Evolutionary conservation across 495 filamentous ascomycete genomes (phyloP).

Genomic region (Penicillium silybi): DNA sequence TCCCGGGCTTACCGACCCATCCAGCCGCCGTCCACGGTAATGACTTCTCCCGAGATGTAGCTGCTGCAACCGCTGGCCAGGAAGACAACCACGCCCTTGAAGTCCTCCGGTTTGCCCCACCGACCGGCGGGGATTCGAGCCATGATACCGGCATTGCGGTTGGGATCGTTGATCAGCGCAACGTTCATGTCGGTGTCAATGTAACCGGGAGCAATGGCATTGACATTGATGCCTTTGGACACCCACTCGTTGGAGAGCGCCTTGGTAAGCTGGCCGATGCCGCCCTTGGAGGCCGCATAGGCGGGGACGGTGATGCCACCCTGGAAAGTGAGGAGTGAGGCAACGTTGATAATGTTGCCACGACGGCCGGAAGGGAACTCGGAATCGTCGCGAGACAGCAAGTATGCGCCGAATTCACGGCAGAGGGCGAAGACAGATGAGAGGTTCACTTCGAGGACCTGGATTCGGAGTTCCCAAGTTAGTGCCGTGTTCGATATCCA

Average conservation of each 20-base stretch:
- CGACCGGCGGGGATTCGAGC: constrained; percentile 79
- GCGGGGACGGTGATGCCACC: constrained; percentile 88
- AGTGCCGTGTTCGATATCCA: not conserved
- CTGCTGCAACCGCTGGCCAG: constrained; percentile 69
- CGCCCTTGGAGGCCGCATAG: constrained; percentile 87
- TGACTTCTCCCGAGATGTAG: constrained; percentile 77
- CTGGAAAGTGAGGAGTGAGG: constrained; percentile 81
- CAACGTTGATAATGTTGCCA: constrained; percentile 84
- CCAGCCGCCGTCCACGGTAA: constrained; percentile 91
- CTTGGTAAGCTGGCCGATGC: constrained; percentile 83
- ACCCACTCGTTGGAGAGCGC: constrained; percentile 86
- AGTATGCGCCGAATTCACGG: constrained; percentile 81
- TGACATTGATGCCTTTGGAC: constrained; percentile 70
- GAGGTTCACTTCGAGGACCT: constrained; percentile 83
- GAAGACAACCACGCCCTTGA: constrained; percentile 79
- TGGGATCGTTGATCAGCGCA: constrained; percentile 69
- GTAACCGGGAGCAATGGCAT: constrained; percentile 77
- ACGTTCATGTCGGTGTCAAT: constrained; percentile 91
- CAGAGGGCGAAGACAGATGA: constrained; percentile 77
- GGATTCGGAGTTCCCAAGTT: not conserved
- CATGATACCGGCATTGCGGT: constrained; percentile 67
- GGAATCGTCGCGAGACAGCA: constrained; percentile 58
- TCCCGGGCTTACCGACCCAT: constrained; percentile 67
- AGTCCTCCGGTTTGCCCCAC: constrained; percentile 87
- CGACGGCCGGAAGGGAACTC: constrained; percentile 50